Evolutionary conservation across 805 yeast species (phyloP).

Genomic region (Ogataea nakhonphanomensis): DNA sequence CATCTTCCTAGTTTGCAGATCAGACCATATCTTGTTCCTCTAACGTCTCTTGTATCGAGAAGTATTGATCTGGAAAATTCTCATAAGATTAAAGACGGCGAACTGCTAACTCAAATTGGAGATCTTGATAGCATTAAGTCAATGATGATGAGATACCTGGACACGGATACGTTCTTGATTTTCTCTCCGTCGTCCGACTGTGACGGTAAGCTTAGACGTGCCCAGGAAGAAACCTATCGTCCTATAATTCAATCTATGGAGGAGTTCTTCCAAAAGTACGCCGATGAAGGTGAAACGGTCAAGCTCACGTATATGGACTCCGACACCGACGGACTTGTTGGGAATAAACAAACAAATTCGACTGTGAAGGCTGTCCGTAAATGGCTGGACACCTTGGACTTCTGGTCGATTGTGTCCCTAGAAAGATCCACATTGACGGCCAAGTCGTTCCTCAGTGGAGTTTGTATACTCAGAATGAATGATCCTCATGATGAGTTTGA

Average conservation of each 20-base stretch:
- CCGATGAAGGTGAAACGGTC: slow-evolving; percentile 31
- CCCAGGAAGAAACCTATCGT: slow-evolving; percentile 73
- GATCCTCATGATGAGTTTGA: slow-evolving; percentile 28
- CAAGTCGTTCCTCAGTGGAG: slow-evolving; percentile 83
- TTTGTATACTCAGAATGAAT: slow-evolving; percentile 53
- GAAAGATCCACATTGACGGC: slow-evolving; percentile 86
- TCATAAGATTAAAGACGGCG: slow-evolving; percentile 39
- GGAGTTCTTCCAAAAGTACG: slow-evolving; percentile 45
- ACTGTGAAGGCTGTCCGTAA: slow-evolving; percentile 58
- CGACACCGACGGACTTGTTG: slow-evolving; percentile 75
- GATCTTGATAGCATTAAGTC: slow-evolving; percentile 53
- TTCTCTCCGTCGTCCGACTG: slow-evolving; percentile 79
- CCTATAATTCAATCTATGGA: slow-evolving; percentile 74
- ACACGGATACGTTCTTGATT: slow-evolving; percentile 89
- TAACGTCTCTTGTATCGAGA: slow-evolving; percentile 84
- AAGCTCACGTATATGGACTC: slow-evolving; percentile 66
- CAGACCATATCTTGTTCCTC: slow-evolving; percentile 76
- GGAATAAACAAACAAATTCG: slow-evolving; percentile 65
- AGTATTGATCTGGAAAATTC: slow-evolving; percentile 69
- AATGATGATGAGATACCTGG: slow-evolving; percentile 74
- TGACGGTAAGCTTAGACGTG: slow-evolving; percentile 74
- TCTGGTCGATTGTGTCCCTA: slow-evolving; percentile 81
- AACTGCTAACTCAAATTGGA: slow-evolving; percentile 59
- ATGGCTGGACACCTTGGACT: slow-evolving; percentile 61
- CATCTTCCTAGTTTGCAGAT: slow-evolving; percentile 61